Conservation (phyloP, 2,329 filamentous ascomycete genomes). For the Stemphylium beticola region DNA sequence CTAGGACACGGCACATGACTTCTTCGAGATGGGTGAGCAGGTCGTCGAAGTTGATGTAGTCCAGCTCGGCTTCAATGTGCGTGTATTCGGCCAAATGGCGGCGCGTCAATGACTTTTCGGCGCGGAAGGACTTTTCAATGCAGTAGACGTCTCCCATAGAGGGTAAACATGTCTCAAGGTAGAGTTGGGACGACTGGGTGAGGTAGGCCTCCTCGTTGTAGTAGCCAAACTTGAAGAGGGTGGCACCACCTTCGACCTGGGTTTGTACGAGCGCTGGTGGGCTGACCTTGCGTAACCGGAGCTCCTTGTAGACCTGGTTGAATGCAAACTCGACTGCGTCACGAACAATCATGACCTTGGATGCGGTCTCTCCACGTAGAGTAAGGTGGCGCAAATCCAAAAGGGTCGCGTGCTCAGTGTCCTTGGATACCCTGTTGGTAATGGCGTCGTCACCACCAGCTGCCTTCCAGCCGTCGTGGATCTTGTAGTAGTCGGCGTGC, state of each 20-base stretch:
- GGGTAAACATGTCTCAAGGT: conserved; percentile 92
- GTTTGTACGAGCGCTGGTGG: conserved; percentile 94
- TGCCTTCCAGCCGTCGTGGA: conserved; percentile 71
- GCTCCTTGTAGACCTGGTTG: conserved; percentile 76
- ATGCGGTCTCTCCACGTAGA: conserved; percentile 81
- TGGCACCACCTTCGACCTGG: conserved; percentile 90
- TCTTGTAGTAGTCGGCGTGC: conserved; percentile 86
- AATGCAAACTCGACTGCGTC: conserved; percentile 83
- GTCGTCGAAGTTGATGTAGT: conserved; percentile 93
- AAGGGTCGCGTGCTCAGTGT: conserved; percentile 73
- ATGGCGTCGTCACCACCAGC: conserved; percentile 89
- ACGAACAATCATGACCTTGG: conserved; percentile 86
- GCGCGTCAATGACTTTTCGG: conserved; percentile 92
- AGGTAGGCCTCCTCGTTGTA: conserved; percentile 91
- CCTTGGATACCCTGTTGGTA: conserved; percentile 77
- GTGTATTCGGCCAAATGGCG: conserved; percentile 96
- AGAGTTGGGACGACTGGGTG: conserved; percentile 95
- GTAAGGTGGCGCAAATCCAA: conserved; percentile 84
- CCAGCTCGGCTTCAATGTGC: conserved; percentile 93
- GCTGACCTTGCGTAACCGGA: conserved; percentile 79
- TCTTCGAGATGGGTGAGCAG: conserved; percentile 86
- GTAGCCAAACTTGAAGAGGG: conserved; percentile 87
- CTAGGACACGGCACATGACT: conserved; percentile 84
- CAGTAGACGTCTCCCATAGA: conserved; percentile 95
- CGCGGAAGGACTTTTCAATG: conserved; percentile 98